These are phyloP conservation scores for Cryptosporidium sp. DNA, from an alignment of 169 alveolate species.

Conservation along the genomic window DNA sequence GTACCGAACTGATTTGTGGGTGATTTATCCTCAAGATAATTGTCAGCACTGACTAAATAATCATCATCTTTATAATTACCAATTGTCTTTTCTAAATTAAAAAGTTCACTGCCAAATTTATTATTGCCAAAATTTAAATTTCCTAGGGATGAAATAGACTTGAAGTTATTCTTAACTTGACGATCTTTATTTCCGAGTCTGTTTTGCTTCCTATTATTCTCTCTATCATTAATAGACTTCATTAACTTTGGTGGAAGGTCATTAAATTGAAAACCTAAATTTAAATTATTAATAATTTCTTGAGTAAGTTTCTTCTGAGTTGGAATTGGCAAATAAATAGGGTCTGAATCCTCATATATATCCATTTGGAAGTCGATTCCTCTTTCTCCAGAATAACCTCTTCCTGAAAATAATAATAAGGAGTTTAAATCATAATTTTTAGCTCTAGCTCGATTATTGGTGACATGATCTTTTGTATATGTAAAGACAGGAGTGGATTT, in stretches of 20 bases:
- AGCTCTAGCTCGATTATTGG: background rate
- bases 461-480: background rate
- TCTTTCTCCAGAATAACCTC: slow-evolving; percentile 39
- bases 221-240: slow-evolving; percentile 14
- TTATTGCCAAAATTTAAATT: background rate
- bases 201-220: background rate
- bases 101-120: background rate
- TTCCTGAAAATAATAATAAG: background rate
- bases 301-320: background rate
- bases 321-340: background rate
- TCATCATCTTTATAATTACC: background rate
- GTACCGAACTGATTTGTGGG: background rate
- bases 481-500: slow-evolving; percentile 8
- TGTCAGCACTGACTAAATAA: background rate
- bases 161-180: background rate
- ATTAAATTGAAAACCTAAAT: slow-evolving; percentile 5
- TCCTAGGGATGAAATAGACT: background rate
- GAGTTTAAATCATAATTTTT: background rate
- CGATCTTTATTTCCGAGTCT: slow-evolving; percentile 1
- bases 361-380: slow-evolving; percentile 45
- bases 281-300: slow-evolving; percentile 12
- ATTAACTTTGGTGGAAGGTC: slow-evolving; percentile 13
- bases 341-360: background rate
- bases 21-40: background rate
- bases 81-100: background rate